phyloP scores from a whole-genome alignment of 352 stramenopile species.

The Phytophthora podocarpi region DNA sequence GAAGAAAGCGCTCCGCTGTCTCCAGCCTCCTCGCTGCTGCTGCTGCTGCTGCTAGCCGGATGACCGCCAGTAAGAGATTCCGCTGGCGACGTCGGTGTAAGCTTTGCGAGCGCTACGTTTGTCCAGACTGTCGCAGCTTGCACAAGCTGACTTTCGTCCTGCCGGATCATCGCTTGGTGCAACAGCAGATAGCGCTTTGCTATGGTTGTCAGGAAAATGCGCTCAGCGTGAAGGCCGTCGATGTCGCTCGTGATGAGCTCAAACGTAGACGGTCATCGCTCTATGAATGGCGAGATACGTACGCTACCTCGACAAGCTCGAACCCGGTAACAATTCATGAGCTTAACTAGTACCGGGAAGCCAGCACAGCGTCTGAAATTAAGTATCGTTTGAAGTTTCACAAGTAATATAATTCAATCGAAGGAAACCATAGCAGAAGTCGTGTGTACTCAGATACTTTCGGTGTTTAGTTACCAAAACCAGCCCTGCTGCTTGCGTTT shows the following conservation, averaged over 20 bases:
- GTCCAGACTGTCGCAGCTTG: constrained; percentile 48
- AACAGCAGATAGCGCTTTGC: constrained; percentile 35
- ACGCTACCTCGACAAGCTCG: constrained; percentile 30
- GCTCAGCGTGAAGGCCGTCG: constrained; percentile 24
- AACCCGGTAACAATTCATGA: constrained; percentile 27
- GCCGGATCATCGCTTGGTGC: constrained; percentile 31
- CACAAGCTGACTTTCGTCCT: constrained; percentile 45
- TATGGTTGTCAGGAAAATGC: constrained; percentile 22
- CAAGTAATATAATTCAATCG: constrained; percentile 12
- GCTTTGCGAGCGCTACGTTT: constrained; percentile 52
- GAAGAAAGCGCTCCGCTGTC: constrained; percentile 29
- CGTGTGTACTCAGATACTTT: constrained; percentile 15
- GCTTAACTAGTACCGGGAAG: constrained; percentile 28
- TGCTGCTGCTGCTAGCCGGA: constrained; percentile 11
- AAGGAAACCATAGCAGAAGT: neutral
- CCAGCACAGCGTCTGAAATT: neutral
- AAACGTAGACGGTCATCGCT: constrained; percentile 22
- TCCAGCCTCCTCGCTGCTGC: constrained; percentile 22
- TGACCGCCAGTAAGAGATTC: constrained; percentile 15
- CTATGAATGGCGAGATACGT: constrained; percentile 40
- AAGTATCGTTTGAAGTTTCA: constrained; percentile 10
- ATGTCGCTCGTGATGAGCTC: constrained; percentile 36
- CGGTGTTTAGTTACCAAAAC: constrained; percentile 58
- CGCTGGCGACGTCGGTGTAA: constrained; percentile 34
- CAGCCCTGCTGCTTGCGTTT: constrained; percentile 68